Base-by-base conservation (phyloP, 805 yeast species). In the Candida suzukii region DNA sequence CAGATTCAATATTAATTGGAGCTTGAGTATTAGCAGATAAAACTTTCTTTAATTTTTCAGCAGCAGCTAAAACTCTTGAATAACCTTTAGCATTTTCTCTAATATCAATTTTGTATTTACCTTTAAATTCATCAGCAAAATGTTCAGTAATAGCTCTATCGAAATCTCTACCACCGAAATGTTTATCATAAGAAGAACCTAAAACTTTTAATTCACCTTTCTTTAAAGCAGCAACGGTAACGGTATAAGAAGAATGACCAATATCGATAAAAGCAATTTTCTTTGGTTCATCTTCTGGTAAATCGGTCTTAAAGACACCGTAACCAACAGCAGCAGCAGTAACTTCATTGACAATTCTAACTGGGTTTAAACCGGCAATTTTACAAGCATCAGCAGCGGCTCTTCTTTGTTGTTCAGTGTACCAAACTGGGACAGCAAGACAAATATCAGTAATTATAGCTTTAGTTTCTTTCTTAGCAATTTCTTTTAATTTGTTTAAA, bases 281-380 rank as follows among this genome's bases (percentile, higher is more conserved):
- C 71, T 84, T 82, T 60, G 90, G 83, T 66, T 83, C 84, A 57
- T 87, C 95, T 67, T 88, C 98, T 58, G 98, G 96, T 58, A 93
- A 76, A 61, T 91, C 97, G 51, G 85, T 77, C 78, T 93, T 90
- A 83, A 93, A 93, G 46, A 93, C 96, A 74, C 99, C 99, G 73
- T 93, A 95, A 56, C 97, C 95, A 51, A 93, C 96, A 57, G 97
- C 98, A 47, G 99, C 99, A 46, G 99, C 98, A 44, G 98, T 90
- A 52, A 86, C 83, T 66, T 93, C 99, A 67, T 93, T 93, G 55
- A 93, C 95, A 50, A 93, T 80, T 78, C 99, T 86, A 46, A 93
- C 97, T 46, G 99, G 98, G 80, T 93, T 93, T 61, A 93, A 76
- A 49, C 96, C 96, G 45, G 99, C 98, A 63, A 93, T 85, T 63